Base-by-base conservation (phyloP, 2,329 filamentous ascomycete genomes). In the Colletotrichum sp. region DNA sequence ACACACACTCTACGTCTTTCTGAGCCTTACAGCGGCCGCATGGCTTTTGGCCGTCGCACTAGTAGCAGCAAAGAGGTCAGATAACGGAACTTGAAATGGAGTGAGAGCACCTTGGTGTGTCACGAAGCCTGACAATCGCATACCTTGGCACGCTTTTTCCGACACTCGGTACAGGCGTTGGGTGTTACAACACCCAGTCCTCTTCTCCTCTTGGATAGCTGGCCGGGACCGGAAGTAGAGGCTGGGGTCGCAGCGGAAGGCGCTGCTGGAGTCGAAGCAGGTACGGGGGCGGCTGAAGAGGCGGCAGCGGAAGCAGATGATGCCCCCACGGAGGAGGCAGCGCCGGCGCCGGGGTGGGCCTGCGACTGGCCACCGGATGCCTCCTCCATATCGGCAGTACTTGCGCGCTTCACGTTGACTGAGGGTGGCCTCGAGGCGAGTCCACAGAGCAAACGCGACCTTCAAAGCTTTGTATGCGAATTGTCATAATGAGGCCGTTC, bases 61-160 rank as follows among this genome's bases (percentile, higher is more conserved):
- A 65, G 76, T 39, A 72, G 65, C 64, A 66, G 44, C 44, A 57
- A 52, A 52, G 8, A 44, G 24, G 32, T 64, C 26, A 55, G 66
- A 34, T 13, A 34, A 32, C 18, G 62, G 36, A 69, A 21, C 21
- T 21, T 9, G 13, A 10, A 32, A 9, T 8, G 34, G 8, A 18
- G 8, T 16, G 49, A 59, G 24, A 21, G 44, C 34, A 13, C 32
- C 8, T 44, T 49, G 44, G 57, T 26, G 24, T 64, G 68, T 52
- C 21, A 18, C 24, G 28, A 28, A 34, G 28, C 6, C 4, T 21
- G 30, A 63, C 62, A 26, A 21, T 72, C 18, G 77, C 83, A 39
- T 84, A 91, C 90, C 87, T 92, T 92, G 79, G 90, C 90, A 73
- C 90, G 89, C 82, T 92, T 92, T 84, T 92, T 92, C 71, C 90